Evolutionary conservation across 345 rosid species (phyloP), one percentile per base, ranked within the genome.

Genomic region (Cardiospermum halicacabum): DNA sequence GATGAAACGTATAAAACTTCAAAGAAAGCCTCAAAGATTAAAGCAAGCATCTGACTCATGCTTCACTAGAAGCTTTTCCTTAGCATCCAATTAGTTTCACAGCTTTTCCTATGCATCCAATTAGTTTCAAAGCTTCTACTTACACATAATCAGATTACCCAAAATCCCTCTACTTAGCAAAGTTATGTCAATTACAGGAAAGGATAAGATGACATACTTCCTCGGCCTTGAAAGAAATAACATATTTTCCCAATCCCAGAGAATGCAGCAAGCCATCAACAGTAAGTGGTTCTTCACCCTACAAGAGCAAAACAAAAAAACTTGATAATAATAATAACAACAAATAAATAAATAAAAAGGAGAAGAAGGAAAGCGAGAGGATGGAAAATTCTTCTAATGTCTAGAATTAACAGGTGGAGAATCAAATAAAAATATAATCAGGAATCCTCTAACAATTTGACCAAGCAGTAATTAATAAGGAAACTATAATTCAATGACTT

Each of bases 211-310:
- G 70, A 63, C 96, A 28, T 85, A 94, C 99, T 82, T 91, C 96
- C 82, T 94, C 99, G 36, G 87, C 86, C 91, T 94, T 91, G 70
- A 94, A 91, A 68, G 66, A 60, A 69, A 83, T 73, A 50, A 76
- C 81, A 77, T 85, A 94, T 83, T 80, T 91, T 66, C 77, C 93
- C 77, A 94, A 74, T 63, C 94, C 96, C 60, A 94, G 72, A 22
- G 91, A 81, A 55, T 77, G 68, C 67, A 94, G 74, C 72, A 94
- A 76, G 67, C 89, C 78, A 72, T 91, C 97, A 69, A 94, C 96
- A 53, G 96, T 85, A 58, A 72, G 91, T 36, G 64, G 87, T 67
- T 87, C 96, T 64, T 79, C 91, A 70, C 27, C 80, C 99, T 94
- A 67, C 64, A 60, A 31, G 27, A 25, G 64, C 60, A 47, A 31